Base-by-base conservation (phyloP, 106 monocot species). In the Hemerocallis citrina region DNA sequence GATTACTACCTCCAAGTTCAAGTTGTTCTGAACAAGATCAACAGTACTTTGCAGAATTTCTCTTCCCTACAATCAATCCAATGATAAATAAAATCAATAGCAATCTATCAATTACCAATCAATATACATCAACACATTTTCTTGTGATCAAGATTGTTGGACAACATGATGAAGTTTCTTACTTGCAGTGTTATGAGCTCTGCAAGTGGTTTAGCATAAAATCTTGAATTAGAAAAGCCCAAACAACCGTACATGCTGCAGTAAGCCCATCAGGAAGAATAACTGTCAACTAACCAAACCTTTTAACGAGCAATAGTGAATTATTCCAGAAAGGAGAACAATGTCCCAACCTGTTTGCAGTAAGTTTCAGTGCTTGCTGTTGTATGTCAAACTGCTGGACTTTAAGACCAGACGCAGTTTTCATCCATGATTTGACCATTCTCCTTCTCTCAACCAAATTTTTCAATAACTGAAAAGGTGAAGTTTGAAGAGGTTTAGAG, bases 241-340 rank as follows among this genome's bases (percentile, higher is more conserved):
- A 96, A 77, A 72, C 96, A 96, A 46, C 96, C 96, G 75, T 96
- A 96, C 76, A 96, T 91, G 67, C 96, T 96, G 92, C 41, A 68
- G 28, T 13, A 82, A 60, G 35, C 33, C n/a, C 19, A 62, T 61
- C 9, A 54, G 28, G 56, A 39, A 50, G 22, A 60, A 61, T 15
- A 39, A 41, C 20, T 10, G 55, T 68, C 59, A 69, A 5, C 16
- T 43, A 13, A 28, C 50, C 30, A 55, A 41, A 43, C 33, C 33
- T 27, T 30, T 38, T 7, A 16, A 64, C 24, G 19, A 48, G 8
- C 8, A 8, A 12, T 22, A 38, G 24, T n/a, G 3, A 33, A 66
- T n/a, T 6, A 55, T 30, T 6, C 47, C 8, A 61, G 10, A 68
- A 74, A 48, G 17, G 7, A 29, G 17, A 59, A 0, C 35, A 15